Base-by-base conservation (phyloP, 1,284 basidiomycete genomes). In the Cutaneotrichosporon dermatis region DNA sequence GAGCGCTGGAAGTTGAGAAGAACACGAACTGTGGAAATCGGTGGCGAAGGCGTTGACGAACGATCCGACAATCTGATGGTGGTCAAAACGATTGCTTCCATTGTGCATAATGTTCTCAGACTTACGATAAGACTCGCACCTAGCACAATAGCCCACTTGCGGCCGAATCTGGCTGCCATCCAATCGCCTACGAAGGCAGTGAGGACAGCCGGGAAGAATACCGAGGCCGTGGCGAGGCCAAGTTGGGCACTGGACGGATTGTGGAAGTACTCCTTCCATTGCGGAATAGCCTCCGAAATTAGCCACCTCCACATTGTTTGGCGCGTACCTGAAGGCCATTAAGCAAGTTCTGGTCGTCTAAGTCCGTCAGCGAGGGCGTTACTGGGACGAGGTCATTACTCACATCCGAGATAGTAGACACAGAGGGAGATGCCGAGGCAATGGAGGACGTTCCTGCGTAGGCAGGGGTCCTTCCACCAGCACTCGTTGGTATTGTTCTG, bases 401-500 rank as follows among this genome's bases (percentile, higher is more conserved):
- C 66, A 52, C 69, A 61, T 11, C 64, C 66, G 35, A 65, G 54
- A 45, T 65, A 65, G 60, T 59, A 70, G 46, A 65, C 64, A 45
- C 66, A 69, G 11, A 64, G 60, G n/a, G 61, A 68, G 46, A 61
- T 54, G 12, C 64, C 62, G 43, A 56, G 62, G 40, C 55, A 53
- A 55, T 69, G 67, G 11, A 69, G 49, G 15, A 67, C 63, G 57
- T 68, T 65, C 16, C n/a, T 46, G 8, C 69, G 63, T 44, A 72
- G 35, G 48, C 61, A 63, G 7, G 56, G 54, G 58, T 72, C 70
- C 40, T 57, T 65, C 63, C 63, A 70, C 70, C 70, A 72, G 16
- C 16, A 52, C 43, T 54, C 10, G 41, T 62, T 45, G 34, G 70
- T 69, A 55, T 70, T 72, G 64, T 51, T 25, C 25, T 25, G 25